Conservation (phyloP, 345 rosid species). For the Turritis glabra region DNA sequence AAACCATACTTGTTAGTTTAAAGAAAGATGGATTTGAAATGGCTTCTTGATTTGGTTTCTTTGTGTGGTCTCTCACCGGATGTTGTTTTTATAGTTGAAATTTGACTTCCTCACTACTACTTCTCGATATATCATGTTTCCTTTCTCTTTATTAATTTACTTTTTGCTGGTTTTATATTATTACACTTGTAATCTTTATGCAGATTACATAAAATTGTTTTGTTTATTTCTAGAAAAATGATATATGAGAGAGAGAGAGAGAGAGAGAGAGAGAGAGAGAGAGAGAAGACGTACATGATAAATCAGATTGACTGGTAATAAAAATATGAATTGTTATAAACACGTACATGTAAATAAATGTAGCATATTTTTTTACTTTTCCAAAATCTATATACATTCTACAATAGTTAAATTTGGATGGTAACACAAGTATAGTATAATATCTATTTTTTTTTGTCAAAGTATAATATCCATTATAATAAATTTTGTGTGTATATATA, state of each 20-base stretch:
- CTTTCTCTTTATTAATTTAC: background rate
- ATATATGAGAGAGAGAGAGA: too few relatives aligned
- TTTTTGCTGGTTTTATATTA: slow-evolving; percentile 1
- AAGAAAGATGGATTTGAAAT: slow-evolving; percentile 10
- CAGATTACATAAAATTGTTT: background rate
- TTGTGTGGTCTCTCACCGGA: slow-evolving; percentile 15
- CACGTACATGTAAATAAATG: background rate
- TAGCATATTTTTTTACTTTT: background rate
- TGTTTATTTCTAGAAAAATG: too few relatives aligned
- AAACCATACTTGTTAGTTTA: slow-evolving; percentile 29
- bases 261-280: too few relatives aligned
- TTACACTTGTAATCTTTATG: background rate
- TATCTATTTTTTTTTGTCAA: too few relatives aligned
- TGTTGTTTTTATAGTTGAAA: slow-evolving; percentile 30
- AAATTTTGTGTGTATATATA: too few relatives aligned
- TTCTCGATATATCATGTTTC: slow-evolving; percentile 29
- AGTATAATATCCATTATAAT: too few relatives aligned
- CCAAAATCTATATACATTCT: background rate
- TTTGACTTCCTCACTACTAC: slow-evolving; percentile 37
- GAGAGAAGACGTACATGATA: background rate
- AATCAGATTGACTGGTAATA: background rate
- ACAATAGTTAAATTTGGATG: background rate
- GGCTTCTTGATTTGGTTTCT: slow-evolving; percentile 8
- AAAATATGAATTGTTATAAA: background rate
- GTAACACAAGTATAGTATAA: too few relatives aligned